Percentiles rank a stretch among this genome's conserved stretches.
These are phyloP conservation scores for Kockiozyma suomiensis DNA, from an alignment of 805 yeast genomes.

Conservation along the genomic window DNA sequence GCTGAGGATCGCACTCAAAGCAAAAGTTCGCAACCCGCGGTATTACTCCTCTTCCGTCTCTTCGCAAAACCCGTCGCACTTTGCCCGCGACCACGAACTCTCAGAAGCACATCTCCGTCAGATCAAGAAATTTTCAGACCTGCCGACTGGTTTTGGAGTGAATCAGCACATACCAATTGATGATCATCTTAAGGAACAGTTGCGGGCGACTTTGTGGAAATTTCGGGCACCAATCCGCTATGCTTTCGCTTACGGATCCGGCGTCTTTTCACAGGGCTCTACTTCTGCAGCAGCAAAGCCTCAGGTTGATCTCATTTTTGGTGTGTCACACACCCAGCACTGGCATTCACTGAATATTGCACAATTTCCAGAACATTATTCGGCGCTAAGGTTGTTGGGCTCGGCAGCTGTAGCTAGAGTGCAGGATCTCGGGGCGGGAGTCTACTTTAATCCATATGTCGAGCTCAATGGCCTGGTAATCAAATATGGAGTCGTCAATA, in stretches of 20 bases:
- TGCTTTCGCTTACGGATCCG: conserved; percentile 94
- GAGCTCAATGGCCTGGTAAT: conserved; percentile 60
- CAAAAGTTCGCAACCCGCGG: neutral
- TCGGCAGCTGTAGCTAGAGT: conserved; percentile 57
- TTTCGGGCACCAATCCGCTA: conserved; percentile 74
- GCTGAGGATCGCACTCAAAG: no score
- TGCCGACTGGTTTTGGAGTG: conserved; percentile 60
- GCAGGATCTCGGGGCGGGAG: conserved; percentile 81
- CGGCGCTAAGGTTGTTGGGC: conserved; percentile 64
- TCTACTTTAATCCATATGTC: conserved; percentile 91
- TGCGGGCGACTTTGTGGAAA: conserved; percentile 54
- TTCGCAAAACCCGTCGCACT: neutral
- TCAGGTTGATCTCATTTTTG: conserved; percentile 84
- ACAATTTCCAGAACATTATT: conserved; percentile 75
- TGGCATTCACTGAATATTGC: conserved; percentile 78
- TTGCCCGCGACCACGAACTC: conserved; percentile 1
- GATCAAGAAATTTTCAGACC: conserved; percentile 42
- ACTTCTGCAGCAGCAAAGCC: conserved; percentile 46
- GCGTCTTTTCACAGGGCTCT: conserved; percentile 78
- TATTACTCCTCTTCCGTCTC: neutral
- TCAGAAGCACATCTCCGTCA: conserved; percentile 14
- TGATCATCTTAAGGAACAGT: conserved; percentile 47
- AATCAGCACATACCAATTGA: conserved; percentile 60
- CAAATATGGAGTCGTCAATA: conserved; percentile 85
- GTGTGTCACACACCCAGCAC: conserved; percentile 69